phyloP scores from a whole-genome alignment of 345 rosid species.

The Trapa bicornis region DNA sequence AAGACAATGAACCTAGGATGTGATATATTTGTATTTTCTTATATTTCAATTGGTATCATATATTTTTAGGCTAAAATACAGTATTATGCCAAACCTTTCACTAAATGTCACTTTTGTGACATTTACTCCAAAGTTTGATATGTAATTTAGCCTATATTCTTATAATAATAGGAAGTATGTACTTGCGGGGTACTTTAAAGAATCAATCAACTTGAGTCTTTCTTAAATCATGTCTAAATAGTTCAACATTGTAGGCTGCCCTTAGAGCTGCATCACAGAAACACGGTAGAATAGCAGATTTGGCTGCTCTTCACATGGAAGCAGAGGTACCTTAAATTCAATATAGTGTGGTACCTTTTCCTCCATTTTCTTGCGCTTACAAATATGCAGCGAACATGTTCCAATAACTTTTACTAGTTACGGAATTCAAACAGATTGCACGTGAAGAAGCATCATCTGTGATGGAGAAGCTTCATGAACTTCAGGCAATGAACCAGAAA shows the following conservation, averaged over 20 bases:
- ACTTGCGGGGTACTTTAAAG: neutral
- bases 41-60: too few species aligned
- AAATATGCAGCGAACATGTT: neutral
- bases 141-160: too few species aligned
- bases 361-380: neutral
- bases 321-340: constrained; percentile 46
- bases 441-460: constrained; percentile 62
- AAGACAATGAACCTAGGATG: neutral
- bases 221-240: constrained; percentile 5
- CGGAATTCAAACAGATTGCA: constrained; percentile 31
- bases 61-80: neutral
- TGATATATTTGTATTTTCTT: neutral
- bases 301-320: constrained; percentile 50
- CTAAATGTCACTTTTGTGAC: too few species aligned
- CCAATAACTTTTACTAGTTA: constrained; percentile 2
- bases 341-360: neutral
- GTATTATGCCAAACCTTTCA: too few species aligned
- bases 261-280: constrained; percentile 40
- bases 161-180: neutral
- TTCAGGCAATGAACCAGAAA: constrained; percentile 57
- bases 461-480: constrained; percentile 52
- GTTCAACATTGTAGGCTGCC: constrained; percentile 48
- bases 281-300: constrained; percentile 33
- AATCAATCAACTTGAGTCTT: neutral
- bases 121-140: too few species aligned